Evolutionary conservation across 768 basidiomycete genomes (phyloP).

Genomic region (Porphyrellus cyaneotinctus): DNA sequence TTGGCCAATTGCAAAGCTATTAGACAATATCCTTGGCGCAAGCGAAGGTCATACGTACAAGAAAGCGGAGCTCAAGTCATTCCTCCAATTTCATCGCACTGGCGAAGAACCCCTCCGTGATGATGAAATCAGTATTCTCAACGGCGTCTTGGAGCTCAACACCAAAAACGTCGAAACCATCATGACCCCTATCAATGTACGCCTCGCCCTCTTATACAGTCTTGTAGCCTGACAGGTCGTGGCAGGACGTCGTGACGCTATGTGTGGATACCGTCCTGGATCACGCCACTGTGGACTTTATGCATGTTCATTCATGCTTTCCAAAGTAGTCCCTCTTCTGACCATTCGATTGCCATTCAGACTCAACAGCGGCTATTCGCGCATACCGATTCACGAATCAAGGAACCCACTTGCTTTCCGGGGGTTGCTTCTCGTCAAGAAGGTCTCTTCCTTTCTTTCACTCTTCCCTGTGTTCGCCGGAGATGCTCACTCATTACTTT

Average conservation of each 20-base stretch:
- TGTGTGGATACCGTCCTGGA: slow-evolving; percentile 76
- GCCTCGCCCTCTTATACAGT: not conserved
- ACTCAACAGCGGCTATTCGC: slow-evolving; percentile 80
- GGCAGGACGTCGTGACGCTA: slow-evolving; percentile 78
- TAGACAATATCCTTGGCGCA: slow-evolving; percentile 77
- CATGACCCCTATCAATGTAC: slow-evolving; percentile 76
- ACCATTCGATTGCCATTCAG: slow-evolving; percentile 32
- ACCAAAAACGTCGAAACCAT: slow-evolving; percentile 71
- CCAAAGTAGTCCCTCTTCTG: not conserved
- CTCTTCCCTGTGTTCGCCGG: not conserved
- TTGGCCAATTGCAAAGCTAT: slow-evolving; percentile 63
- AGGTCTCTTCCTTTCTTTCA: slow-evolving; percentile 39
- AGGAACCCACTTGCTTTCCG: slow-evolving; percentile 66
- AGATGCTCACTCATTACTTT: slow-evolving; percentile 2
- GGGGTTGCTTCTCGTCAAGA: slow-evolving; percentile 81
- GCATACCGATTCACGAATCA: slow-evolving; percentile 83
- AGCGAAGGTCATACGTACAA: slow-evolving; percentile 75
- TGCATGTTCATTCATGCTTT: slow-evolving; percentile 44
- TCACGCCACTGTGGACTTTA: slow-evolving; percentile 68
- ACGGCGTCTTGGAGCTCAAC: slow-evolving; percentile 75
- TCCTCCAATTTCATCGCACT: slow-evolving; percentile 74
- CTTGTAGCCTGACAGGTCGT: not conserved
- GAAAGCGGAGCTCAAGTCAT: slow-evolving; percentile 75
- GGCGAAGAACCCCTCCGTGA: slow-evolving; percentile 74
- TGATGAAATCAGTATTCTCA: slow-evolving; percentile 78